Evolutionary conservation across 2,329 filamentous ascomycete genomes (phyloP), one percentile per base, ranked within the genome.

Genomic region (Aspergillus pseudoglaucus): DNA sequence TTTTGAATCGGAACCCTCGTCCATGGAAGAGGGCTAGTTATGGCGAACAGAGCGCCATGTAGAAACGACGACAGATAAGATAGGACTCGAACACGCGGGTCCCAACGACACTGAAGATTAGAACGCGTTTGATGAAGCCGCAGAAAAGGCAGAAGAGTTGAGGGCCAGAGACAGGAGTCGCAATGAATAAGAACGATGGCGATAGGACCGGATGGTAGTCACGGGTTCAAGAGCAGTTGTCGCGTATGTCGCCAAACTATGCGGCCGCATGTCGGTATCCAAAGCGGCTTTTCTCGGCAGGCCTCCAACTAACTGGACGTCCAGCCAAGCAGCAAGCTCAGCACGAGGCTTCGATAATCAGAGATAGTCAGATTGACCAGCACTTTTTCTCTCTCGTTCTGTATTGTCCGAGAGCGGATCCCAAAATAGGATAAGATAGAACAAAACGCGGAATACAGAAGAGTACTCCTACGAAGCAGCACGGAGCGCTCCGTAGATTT

Each of bases 1-100:
- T 59, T 64, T 68, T 8, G 55, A 49, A 53, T 68, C 64, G 20
- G 63, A 59, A 54, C 64, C 66, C 59, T 71, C 67, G 49, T 68
- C 63, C 61, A 70, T 71, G 49, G 57, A 61, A 52, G 60, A 59
- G 54, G 59, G 44, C 58, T 49, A 58, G 43, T 52, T 57, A 51
- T 25, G 39, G 38, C 47, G 51, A 42, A 42, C 46, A 42, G 49
- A 37, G 47, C 58, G 59, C 53, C 63, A 65, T 61, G 49, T 50
- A 57, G 43, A 37, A 22, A 17, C n/a, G 37, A 20, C 48, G 41
- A 20, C 4, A 30, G 37, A 12, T 18, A 20, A 20, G 17, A 39
- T 12, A 39, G 37, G 17, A 20, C 8, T 18, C 17, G 37, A 39
- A 20, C 20, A 20, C 37, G 20, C 15, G 37, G 17, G 17, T 39